These are phyloP conservation scores for Debaryomyces subglobosus DNA, from an alignment of 1,139 yeast species.

Conservation along the genomic window DNA sequence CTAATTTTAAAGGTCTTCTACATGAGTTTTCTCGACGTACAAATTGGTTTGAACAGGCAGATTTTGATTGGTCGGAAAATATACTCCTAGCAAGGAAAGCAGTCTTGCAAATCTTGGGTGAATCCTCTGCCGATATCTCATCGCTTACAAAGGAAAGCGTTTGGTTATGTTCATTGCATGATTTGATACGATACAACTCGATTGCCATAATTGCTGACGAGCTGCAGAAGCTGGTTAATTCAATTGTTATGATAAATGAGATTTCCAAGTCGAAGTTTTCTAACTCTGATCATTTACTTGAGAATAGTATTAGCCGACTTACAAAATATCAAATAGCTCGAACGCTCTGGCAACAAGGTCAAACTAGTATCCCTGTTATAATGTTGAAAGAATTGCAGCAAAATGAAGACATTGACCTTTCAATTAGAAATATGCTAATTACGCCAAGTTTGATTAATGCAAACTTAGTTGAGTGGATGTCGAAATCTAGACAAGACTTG, in stretches of 20 bases:
- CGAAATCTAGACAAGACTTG: slow-evolving; percentile 69
- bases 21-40: slow-evolving; percentile 19
- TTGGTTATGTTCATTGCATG: slow-evolving; percentile 37
- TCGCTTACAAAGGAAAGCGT: slow-evolving; percentile 12
- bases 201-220: slow-evolving; percentile 38
- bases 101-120: slow-evolving; percentile 30
- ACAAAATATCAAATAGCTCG: slow-evolving; percentile 55
- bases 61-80: slow-evolving; percentile 41
- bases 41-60: slow-evolving; percentile 43
- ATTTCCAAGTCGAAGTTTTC: slow-evolving; percentile 27
- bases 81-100: slow-evolving; percentile 44
- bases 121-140: slow-evolving; percentile 6
- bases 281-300: slow-evolving; percentile 8
- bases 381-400: slow-evolving; percentile 39
- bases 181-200: slow-evolving; percentile 44
- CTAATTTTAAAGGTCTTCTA: slow-evolving; percentile 9
- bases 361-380: slow-evolving; percentile 54
- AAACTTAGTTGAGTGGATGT: slow-evolving; percentile 69
- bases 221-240: slow-evolving; percentile 52
- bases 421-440: slow-evolving; percentile 26
- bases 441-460: slow-evolving; percentile 43
- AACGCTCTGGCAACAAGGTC: slow-evolving; percentile 62
- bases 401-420: slow-evolving; percentile 21
- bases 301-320: slow-evolving; percentile 23
- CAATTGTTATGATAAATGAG: slow-evolving; percentile 49